Percentiles rank a stretch among this genome's conserved stretches.
Evolutionary conservation across 257 asterid species (phyloP).

Genomic region (Agastache rugosa): DNA sequence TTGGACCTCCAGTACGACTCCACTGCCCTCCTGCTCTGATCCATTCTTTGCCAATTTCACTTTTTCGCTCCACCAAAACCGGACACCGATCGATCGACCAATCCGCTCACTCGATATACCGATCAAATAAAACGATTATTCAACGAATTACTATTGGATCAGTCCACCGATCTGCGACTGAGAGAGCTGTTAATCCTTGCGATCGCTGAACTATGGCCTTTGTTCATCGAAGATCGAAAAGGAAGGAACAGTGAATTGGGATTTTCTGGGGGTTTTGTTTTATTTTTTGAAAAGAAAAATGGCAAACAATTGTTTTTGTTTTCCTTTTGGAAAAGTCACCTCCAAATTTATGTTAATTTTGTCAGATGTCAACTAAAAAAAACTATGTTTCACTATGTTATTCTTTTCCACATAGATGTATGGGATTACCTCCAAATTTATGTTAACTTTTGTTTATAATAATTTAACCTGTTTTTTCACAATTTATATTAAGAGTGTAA

Average conservation of each 20-base stretch:
- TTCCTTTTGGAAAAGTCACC: too few relatives aligned
- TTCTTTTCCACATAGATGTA: too few relatives aligned
- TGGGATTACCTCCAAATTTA: too few relatives aligned
- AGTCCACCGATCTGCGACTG: not conserved
- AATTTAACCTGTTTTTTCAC: too few relatives aligned
- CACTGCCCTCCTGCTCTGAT: constrained; percentile 96
- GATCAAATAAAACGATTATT: not conserved
- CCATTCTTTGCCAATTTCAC: constrained; percentile 55
- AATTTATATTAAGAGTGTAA: too few relatives aligned
- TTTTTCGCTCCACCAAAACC: not conserved
- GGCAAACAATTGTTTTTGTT: not conserved
- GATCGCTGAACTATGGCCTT: not conserved
- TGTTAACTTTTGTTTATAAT: too few relatives aligned
- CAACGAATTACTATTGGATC: not conserved
- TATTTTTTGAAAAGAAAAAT: not conserved
- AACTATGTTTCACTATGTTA: too few relatives aligned
- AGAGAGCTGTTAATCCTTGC: not conserved
- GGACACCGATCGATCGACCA: not conserved
- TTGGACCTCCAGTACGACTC: constrained; percentile 96
- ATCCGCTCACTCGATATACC: constrained; percentile 1
- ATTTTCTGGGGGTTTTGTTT: not conserved
- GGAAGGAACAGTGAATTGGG: not conserved
- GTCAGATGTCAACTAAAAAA: too few relatives aligned
- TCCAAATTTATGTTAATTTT: too few relatives aligned
- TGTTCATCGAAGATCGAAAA: constrained; percentile 1